phyloP scores from a whole-genome alignment of 192 early-diverging fungal species.

The Phycomyces nitens region DNA sequence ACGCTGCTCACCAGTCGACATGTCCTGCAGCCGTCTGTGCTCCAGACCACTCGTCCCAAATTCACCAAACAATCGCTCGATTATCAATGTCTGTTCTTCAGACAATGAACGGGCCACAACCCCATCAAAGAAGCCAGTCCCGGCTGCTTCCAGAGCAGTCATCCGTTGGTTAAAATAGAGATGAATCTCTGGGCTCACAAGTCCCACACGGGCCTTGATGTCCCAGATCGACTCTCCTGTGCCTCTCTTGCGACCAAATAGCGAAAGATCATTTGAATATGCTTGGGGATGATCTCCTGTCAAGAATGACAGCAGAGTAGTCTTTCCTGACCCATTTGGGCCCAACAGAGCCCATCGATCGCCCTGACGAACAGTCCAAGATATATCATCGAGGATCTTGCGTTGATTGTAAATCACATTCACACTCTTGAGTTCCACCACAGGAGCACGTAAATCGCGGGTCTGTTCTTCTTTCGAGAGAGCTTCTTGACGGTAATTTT shows the following conservation, averaged over 20 bases:
- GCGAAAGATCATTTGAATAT: constrained; percentile 47
- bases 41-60: constrained; percentile 22
- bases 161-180: constrained; percentile 46
- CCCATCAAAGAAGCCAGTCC: constrained; percentile 41
- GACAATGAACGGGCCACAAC: constrained; percentile 22
- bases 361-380: constrained; percentile 44
- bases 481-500: neutral
- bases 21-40: constrained; percentile 18
- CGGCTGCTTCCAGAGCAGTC: constrained; percentile 37
- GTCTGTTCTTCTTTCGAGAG: neutral
- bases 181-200: constrained; percentile 54
- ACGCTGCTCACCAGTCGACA: constrained; percentile 53
- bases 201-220: constrained; percentile 46
- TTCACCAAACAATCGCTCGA: constrained; percentile 19
- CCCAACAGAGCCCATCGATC: constrained; percentile 55
- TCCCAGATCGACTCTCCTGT: constrained; percentile 58
- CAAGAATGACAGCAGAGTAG: constrained; percentile 51
- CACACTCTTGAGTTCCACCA: constrained; percentile 45
- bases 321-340: constrained; percentile 56
- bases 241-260: constrained; percentile 52
- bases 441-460: neutral
- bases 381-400: constrained; percentile 41
- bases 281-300: constrained; percentile 59
- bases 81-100: constrained; percentile 7
- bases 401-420: constrained; percentile 38